A percentile compares a stretch with the other conserved stretches of the same genome.
phyloP scores from a whole-genome alignment of 495 filamentous ascomycete species.

The Hyaloscypha bicolor region DNA sequence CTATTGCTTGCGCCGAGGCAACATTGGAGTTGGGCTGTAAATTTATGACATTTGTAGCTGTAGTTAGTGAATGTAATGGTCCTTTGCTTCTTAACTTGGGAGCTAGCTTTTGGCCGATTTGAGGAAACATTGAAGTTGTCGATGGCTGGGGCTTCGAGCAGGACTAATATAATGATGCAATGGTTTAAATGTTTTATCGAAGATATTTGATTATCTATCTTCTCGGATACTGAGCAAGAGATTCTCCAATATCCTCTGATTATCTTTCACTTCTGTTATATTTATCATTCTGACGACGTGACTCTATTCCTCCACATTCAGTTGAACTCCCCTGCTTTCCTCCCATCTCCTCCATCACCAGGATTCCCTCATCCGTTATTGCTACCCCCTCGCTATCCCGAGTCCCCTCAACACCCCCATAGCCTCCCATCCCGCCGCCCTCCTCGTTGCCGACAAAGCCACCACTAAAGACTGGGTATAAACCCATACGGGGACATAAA shows the following conservation, averaged over 20 bases:
- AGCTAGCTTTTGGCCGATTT: no score
- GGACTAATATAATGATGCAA: no score
- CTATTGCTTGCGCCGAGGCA: conserved; percentile 35
- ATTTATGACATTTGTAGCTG: not conserved
- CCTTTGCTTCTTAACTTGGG: no score
- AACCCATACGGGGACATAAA: not conserved
- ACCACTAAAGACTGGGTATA: not conserved
- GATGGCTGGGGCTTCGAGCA: no score
- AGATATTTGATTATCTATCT: no score
- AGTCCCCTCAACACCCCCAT: not conserved
- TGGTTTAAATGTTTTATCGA: no score
- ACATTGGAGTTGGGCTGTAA: conserved; percentile 39
- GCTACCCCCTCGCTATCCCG: not conserved
- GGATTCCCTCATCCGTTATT: not conserved
- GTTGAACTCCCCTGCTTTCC: not conserved
- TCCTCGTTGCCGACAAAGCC: not conserved
- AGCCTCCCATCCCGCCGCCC: not conserved
- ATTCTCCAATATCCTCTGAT: not conserved
- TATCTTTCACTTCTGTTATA: not conserved
- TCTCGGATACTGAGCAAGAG: not conserved
- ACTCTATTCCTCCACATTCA: not conserved
- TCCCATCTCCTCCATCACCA: not conserved
- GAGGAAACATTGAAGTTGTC: no score
- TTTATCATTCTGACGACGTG: not conserved
- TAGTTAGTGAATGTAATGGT: not conserved